Conservation (phyloP, 352 stramenopile species). For the Phytophthora agathidicida region DNA sequence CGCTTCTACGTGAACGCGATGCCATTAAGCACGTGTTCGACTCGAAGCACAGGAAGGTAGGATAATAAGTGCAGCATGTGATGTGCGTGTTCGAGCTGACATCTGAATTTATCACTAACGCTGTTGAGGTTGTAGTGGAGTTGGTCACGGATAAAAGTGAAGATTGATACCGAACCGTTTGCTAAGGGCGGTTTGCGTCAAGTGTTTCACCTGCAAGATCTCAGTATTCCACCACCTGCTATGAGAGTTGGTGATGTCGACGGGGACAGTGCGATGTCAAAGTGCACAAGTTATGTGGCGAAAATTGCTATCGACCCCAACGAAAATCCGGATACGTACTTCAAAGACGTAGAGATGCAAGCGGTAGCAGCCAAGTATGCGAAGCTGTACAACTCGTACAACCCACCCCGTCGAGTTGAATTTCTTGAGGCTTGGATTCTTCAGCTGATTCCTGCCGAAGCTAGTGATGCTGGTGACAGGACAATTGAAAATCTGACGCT, state of each 20-base stretch:
- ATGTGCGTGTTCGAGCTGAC: not conserved
- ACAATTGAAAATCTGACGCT: conserved; percentile 55
- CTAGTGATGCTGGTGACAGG: conserved; percentile 26
- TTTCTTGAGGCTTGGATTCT: conserved; percentile 82
- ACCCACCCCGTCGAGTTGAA: conserved; percentile 74
- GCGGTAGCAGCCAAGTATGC: conserved; percentile 81
- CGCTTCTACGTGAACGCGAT: conserved; percentile 58
- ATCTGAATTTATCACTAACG: not conserved
- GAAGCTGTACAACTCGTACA: conserved; percentile 83
- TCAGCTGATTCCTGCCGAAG: conserved; percentile 55
- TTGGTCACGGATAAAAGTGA: conserved; percentile 72
- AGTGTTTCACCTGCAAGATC: conserved; percentile 76
- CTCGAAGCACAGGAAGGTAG: conserved; percentile 66
- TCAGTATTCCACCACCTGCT: conserved; percentile 41
- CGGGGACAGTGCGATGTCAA: conserved; percentile 32
- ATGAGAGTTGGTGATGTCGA: conserved; percentile 11
- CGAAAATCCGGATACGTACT: conserved; percentile 85
- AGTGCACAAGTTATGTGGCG: conserved; percentile 64
- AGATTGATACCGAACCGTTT: conserved; percentile 73
- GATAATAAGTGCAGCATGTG: not conserved
- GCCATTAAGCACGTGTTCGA: conserved; percentile 86
- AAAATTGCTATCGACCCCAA: conserved; percentile 84
- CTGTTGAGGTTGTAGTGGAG: conserved; percentile 50
- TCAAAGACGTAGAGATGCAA: conserved; percentile 88
- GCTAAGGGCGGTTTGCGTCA: conserved; percentile 63